These are phyloP conservation scores for Candida maesae DNA, from an alignment of 805 yeast genomes.

Conservation along the genomic window DNA sequence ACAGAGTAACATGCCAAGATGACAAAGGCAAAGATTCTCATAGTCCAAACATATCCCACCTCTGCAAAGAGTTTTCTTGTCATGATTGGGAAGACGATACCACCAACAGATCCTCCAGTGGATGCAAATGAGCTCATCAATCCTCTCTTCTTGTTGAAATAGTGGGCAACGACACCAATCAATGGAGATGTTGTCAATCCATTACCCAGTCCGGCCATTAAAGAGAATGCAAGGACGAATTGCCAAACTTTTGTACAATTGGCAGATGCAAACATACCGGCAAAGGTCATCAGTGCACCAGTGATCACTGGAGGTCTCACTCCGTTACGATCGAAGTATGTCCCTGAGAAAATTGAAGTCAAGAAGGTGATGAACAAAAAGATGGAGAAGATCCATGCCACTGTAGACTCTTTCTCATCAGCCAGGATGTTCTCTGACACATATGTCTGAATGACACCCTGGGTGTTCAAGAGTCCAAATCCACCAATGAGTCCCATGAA, in stretches of 20 bases:
- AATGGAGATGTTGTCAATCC: slow-evolving; percentile 56
- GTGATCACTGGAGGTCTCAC: slow-evolving; percentile 37
- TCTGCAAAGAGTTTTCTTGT: slow-evolving; percentile 41
- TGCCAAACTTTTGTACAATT: slow-evolving; percentile 51
- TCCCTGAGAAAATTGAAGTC: slow-evolving; percentile 51
- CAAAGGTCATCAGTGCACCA: slow-evolving; percentile 40
- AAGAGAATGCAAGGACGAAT: slow-evolving; percentile 53
- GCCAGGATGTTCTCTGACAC: slow-evolving; percentile 52
- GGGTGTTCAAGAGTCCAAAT: slow-evolving; percentile 54
- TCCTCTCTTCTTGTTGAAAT: slow-evolving; percentile 58
- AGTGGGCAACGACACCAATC: slow-evolving; percentile 58
- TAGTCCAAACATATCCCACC: slow-evolving; percentile 55
- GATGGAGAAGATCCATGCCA: slow-evolving; percentile 65
- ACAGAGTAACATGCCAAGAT: slow-evolving; percentile 33
- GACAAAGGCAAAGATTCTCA: slow-evolving; percentile 47
- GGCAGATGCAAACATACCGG: slow-evolving; percentile 52
- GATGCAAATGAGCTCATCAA: slow-evolving; percentile 46
- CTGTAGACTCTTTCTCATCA: slow-evolving; percentile 40
- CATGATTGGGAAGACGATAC: slow-evolving; percentile 50
- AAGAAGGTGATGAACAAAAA: slow-evolving; percentile 46
- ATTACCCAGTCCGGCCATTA: slow-evolving; percentile 53
- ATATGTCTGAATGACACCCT: slow-evolving; percentile 62
- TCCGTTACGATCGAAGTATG: slow-evolving; percentile 54
- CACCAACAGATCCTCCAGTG: slow-evolving; percentile 53
- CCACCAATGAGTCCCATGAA: slow-evolving; percentile 51